Evolutionary conservation across 371 early-diverging fungal genomes (phyloP).

Genomic region (Mucor plumbeus): DNA sequence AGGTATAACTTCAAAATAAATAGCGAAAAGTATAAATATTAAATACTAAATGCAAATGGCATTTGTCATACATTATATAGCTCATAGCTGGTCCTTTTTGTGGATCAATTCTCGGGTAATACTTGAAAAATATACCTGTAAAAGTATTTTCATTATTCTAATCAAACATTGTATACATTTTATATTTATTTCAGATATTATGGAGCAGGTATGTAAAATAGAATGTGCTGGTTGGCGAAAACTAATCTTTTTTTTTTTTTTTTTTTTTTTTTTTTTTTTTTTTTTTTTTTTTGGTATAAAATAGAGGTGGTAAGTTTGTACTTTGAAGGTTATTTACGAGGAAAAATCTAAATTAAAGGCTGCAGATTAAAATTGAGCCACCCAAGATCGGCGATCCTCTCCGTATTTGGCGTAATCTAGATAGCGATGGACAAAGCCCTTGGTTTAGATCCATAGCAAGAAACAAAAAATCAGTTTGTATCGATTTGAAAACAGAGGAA

Average conservation of each 20-base stretch:
- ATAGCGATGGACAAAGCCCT: conserved; percentile 55
- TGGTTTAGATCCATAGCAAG: conserved; percentile 58
- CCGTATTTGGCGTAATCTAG: conserved; percentile 57
- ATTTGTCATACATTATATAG: conserved; percentile 22
- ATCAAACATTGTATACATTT: no score
- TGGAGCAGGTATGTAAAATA: conserved; percentile 40
- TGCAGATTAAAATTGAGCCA: conserved; percentile 60
- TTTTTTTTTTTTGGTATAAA: no score
- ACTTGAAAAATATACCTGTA: not conserved
- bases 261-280: no score
- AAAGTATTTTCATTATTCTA: no score
- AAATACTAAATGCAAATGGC: no score
- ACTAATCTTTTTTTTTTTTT: no score
- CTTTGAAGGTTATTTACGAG: not conserved
- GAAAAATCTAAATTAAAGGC: not conserved
- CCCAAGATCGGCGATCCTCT: conserved; percentile 60
- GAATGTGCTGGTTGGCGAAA: not conserved
- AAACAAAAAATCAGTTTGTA: conserved; percentile 62
- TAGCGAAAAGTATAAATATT: not conserved
- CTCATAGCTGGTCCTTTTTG: conserved; percentile 63
- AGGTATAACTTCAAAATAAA: conserved; percentile 28
- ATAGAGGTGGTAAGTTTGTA: conserved; percentile 14
- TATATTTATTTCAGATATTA: conserved; percentile 30
- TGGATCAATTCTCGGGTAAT: conserved; percentile 57
- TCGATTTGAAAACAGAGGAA: conserved; percentile 52